Conservation (phyloP, 2,329 filamentous ascomycete species). For the Botrytis cinerea region DNA sequence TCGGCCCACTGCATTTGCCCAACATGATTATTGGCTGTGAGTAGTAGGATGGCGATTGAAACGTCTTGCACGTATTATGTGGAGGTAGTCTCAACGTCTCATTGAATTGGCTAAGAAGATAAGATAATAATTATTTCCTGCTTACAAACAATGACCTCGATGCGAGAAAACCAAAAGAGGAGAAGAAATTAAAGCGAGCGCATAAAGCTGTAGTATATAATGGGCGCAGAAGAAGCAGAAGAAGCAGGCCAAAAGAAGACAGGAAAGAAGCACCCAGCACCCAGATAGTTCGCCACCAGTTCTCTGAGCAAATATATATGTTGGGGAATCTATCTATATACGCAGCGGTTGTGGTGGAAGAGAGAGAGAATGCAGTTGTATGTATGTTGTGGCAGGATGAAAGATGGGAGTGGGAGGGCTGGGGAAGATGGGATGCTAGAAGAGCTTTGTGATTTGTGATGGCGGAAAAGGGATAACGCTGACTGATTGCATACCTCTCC, state of each 20-base stretch:
- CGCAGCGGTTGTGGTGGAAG: background rate
- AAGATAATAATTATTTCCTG: constrained; percentile 1
- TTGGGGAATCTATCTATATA: background rate
- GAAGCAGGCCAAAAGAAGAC: background rate
- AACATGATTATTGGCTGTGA: constrained; percentile 29
- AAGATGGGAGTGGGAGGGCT: background rate
- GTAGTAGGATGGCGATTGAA: background rate
- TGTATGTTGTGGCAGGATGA: background rate
- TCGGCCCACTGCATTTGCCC: constrained; percentile 40
- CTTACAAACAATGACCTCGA: background rate
- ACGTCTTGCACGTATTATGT: background rate
- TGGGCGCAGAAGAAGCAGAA: background rate
- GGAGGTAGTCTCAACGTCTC: background rate
- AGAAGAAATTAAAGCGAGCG: background rate
- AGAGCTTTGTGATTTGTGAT: background rate
- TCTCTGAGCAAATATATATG: background rate
- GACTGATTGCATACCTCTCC: background rate
- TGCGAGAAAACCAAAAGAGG: background rate
- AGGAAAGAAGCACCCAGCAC: background rate
- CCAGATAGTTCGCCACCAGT: background rate
- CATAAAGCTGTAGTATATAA: background rate
- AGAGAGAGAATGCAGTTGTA: too few relatives aligned
- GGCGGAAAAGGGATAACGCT: too few relatives aligned
- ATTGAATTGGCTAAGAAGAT: constrained; percentile 7
- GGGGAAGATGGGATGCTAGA: background rate